Conservation (phyloP, 192 early-diverging fungal genomes). For the Helicostylum pulchrum region DNA sequence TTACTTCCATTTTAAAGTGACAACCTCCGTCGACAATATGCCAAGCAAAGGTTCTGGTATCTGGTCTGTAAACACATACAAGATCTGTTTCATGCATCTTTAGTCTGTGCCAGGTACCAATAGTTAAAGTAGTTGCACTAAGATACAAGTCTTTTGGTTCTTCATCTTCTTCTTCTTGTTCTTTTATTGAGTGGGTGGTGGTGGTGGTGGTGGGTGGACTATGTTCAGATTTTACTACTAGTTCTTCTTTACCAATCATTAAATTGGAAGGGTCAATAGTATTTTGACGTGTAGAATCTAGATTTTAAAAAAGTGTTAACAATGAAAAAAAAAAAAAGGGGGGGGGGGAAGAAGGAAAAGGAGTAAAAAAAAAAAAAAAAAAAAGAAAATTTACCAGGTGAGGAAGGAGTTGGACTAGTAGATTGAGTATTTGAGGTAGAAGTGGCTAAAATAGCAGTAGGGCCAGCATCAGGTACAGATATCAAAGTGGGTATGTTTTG, state of each 20-base stretch:
- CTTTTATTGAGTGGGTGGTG: not conserved
- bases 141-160: constrained; percentile 30
- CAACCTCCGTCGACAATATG: constrained; percentile 52
- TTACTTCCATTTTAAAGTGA: constrained; percentile 65
- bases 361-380: not conserved
- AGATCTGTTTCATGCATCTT: constrained; percentile 45
- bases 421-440: not conserved
- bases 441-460: constrained; percentile 20
- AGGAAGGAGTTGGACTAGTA: not conserved
- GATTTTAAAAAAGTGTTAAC: not conserved
- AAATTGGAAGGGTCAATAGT: constrained; percentile 29
- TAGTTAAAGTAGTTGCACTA: constrained; percentile 53
- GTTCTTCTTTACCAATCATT: constrained; percentile 5
- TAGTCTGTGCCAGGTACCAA: constrained; percentile 64
- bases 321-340: not conserved
- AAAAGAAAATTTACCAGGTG: not conserved
- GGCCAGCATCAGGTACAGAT: constrained; percentile 30
- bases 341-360: not conserved
- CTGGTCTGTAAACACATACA: constrained; percentile 50
- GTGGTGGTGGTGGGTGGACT: not conserved
- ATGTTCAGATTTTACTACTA: no score
- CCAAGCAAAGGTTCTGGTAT: constrained; percentile 53
- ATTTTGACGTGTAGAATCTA: not conserved
- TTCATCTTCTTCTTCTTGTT: not conserved
- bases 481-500: constrained; percentile 23